Evolutionary conservation across 1,284 basidiomycete genomes (phyloP), one percentile per base, ranked within the genome.

Genomic region (Irpex sp.): DNA sequence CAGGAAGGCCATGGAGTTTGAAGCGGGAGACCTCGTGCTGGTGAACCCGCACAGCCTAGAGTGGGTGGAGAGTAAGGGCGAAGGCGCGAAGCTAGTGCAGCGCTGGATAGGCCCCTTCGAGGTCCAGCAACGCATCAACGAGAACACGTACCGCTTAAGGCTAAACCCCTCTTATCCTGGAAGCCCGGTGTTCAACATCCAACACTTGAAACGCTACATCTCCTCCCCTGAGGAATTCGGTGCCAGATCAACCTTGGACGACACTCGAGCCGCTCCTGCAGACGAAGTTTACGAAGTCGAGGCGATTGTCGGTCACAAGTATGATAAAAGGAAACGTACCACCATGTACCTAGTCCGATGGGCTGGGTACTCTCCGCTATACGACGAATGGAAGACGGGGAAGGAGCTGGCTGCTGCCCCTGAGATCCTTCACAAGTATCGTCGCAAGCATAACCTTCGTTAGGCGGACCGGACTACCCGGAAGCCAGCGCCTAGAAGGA

Each of bases 1-100:
- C 1, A 51, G 62, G 2, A 50, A 63, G 0, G 19, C 63, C 0
- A 31, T 61, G 8, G 65, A 61, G 19, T 71, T 72, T 36, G 46
- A 70, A 37, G 58, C 51, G 15, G 75, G 75, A 5, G 67, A 72
- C 13, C 39, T 49, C 6, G 75, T 74, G 1, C 63, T 76, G 1
- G 64, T 77, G 1, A 76, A 76, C 50, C 74, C 75, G 4, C 72
- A 75, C 57, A 64, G 66, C 0, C 57, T 75, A 13, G 59, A 76
- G 58, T 62, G 72, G 43, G 61, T 66, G 0, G 63, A 74, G 53
- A 19, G 56, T 17, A 65, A 74, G 65, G 71, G 75, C 3, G 66
- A 67, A 37, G 75, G 75, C 5, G 58, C 50, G 7, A 78, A 78
- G 59, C 65, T 78, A 3, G 64, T 74, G 0, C 69, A 71, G 17